Percentiles rank a stretch among this genome's conserved stretches.
phyloP scores from a whole-genome alignment of 352 stramenopile genomes.

The Globisporangium middletonii region DNA sequence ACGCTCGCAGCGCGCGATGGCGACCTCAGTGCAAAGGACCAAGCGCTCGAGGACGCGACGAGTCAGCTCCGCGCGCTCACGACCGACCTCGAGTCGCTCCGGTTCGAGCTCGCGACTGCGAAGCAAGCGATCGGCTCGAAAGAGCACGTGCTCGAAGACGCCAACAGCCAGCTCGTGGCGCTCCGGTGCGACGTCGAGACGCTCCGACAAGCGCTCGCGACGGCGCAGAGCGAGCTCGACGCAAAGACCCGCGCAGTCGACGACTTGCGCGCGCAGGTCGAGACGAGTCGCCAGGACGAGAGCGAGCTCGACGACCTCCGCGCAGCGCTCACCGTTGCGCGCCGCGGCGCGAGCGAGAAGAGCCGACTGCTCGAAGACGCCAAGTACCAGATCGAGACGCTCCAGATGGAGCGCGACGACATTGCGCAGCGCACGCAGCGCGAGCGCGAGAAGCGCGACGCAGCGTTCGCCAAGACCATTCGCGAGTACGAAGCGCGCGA shows the following conservation, averaged over 20 bases:
- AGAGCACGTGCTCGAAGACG: slow-evolving; percentile 4
- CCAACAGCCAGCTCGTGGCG: slow-evolving; percentile 2
- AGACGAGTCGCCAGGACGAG: slow-evolving; percentile 1
- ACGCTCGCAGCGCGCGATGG: slow-evolving; percentile 4
- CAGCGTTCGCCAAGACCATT: slow-evolving; percentile 10
- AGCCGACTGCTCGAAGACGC: slow-evolving; percentile 1
- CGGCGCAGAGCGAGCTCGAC: slow-evolving; percentile 1
- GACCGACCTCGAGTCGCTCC: slow-evolving; percentile 3
- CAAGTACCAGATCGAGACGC: slow-evolving; percentile 5
- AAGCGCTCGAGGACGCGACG: slow-evolving; percentile 1
- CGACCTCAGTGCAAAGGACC: slow-evolving; percentile 1
- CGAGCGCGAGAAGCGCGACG: slow-evolving; percentile 22
- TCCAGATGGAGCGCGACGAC: slow-evolving; percentile 13
- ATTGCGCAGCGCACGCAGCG: slow-evolving; percentile 2
- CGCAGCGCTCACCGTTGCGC: background rate
- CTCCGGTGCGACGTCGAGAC: background rate
- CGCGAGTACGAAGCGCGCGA: slow-evolving; percentile 12
- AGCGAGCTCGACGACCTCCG: slow-evolving; percentile 4
- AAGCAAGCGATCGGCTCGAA: slow-evolving; percentile 6
- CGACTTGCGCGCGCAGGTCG: slow-evolving; percentile 1
- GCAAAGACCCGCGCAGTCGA: slow-evolving; percentile 4
- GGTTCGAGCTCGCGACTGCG: slow-evolving; percentile 3
- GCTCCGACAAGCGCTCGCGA: background rate
- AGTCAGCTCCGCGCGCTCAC: background rate
- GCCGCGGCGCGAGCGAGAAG: slow-evolving; percentile 1